Base-by-base conservation (phyloP, 1,284 basidiomycete species). In the Boletus hoseneyae region DNA sequence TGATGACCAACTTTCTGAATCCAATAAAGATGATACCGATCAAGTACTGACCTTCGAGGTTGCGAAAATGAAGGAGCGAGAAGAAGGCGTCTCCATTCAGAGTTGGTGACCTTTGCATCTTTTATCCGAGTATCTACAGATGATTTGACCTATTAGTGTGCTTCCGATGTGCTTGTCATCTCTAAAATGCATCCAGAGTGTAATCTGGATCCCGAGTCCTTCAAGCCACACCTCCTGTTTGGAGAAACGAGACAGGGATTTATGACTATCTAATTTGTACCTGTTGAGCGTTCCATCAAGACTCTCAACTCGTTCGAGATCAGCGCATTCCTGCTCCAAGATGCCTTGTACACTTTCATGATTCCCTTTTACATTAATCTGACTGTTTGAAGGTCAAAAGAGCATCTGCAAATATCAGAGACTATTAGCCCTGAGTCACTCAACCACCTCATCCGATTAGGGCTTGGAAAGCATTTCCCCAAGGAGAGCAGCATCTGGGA, bases 21-120 rank as follows among this genome's bases (percentile, higher is more conserved):
- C 48, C 9, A 65, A 71, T 15, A 65, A 72, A 15, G 71, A 75
- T 6, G 72, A 74, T 6, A 62, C 64, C 5, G 76, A 78, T 53
- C 68, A 80, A 5, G 50, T 82, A 16, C 81, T 79, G 61, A 72
- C 72, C 0, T 83, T 81, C 47, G 74, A 80, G 46, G 82, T 84
- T 4, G 67, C 73, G 0, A 78, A 82, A 57, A 79, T 76, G 2
- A 75, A 72, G 32, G 79, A 83, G 54, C 80, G 84, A 56, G 77
- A 81, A 47, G 81, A 83, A 58, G 65, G 68, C 33, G 77, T 79
- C 2, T 58, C 63, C 0, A 3, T 79, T 79, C 44, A 60, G 63
- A 51, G 78, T 73, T 45, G 27, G 64, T 53, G 13, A 1, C 2
- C 13, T 33, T 15, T 2, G 4, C 13, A 16, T 30, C 23, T 19